These are phyloP conservation scores for Cercospora zeina DNA, from an alignment of 2,329 filamentous ascomycete genomes.

Conservation along the genomic window DNA sequence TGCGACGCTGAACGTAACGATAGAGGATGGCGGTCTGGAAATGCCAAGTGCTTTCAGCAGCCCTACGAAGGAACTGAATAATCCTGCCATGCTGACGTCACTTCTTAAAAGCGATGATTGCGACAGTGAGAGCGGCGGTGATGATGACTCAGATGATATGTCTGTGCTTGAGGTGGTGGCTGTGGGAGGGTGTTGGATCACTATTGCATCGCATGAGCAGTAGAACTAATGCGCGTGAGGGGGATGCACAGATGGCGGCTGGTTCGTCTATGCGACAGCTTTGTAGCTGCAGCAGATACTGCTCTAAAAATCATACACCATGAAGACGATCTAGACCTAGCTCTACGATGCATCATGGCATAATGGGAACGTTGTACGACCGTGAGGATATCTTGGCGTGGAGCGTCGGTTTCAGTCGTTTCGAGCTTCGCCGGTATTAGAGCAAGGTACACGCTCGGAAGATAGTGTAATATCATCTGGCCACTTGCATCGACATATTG, in stretches of 20 bases:
- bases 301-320: background rate
- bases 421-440: background rate
- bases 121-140: slow-evolving; percentile 1
- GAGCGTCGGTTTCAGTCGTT: no score
- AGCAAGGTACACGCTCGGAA: background rate
- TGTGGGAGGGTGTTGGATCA: slow-evolving; percentile 9
- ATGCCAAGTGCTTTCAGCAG: slow-evolving; percentile 6
- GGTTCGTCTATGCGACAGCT: background rate
- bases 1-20: slow-evolving; percentile 2
- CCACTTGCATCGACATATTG: background rate
- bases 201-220: slow-evolving; percentile 12
- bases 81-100: slow-evolving; percentile 1
- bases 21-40: slow-evolving; percentile 3
- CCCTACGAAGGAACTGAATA: slow-evolving; percentile 5
- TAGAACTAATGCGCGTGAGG: background rate
- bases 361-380: background rate
- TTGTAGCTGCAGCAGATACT: background rate
- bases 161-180: background rate
- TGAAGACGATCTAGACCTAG: background rate
- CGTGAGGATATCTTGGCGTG: no score
- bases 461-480: background rate
- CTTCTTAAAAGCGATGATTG: background rate
- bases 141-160: slow-evolving; percentile 4
- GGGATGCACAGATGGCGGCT: background rate
- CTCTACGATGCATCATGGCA: background rate